phyloP scores from a whole-genome alignment of 2,329 filamentous ascomycete genomes.

The Geosmithia morbida region DNA sequence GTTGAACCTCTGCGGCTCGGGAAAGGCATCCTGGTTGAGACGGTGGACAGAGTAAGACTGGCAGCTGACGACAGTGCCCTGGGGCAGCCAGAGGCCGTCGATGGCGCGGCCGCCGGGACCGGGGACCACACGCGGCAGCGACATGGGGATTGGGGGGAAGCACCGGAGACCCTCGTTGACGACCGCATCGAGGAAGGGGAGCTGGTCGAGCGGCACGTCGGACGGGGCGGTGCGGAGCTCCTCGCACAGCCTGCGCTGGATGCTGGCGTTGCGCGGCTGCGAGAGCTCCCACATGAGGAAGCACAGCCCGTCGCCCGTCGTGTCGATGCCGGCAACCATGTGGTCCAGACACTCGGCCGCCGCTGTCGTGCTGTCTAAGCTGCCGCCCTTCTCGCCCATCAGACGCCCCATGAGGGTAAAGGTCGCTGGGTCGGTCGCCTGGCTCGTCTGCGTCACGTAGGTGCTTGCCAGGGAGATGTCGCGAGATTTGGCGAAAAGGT shows the following conservation, averaged over 20 bases:
- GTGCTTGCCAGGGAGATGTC: constrained; percentile 4
- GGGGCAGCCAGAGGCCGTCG: constrained; percentile 38
- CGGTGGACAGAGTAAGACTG: constrained; percentile 48
- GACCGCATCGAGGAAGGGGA: constrained; percentile 5
- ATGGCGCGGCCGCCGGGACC: constrained; percentile 32
- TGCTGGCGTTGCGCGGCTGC: constrained; percentile 32
- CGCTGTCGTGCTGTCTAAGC: constrained; percentile 26
- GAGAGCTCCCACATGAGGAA: constrained; percentile 62
- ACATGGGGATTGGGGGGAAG: constrained; percentile 53
- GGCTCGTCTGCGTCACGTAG: constrained; percentile 3
- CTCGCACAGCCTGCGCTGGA: constrained; percentile 33
- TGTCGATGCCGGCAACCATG: constrained; percentile 36
- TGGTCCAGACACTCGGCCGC: constrained; percentile 40
- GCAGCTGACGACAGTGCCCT: constrained; percentile 40
- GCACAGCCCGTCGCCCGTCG: constrained; percentile 46
- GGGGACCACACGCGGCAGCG: constrained; percentile 46
- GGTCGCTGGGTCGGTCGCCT: constrained; percentile 3
- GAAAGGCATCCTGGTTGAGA: constrained; percentile 53
- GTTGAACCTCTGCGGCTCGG: constrained; percentile 60
- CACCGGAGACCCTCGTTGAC: constrained; percentile 15
- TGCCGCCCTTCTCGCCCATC: constrained; percentile 9
- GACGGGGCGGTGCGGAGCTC: constrained; percentile 13
- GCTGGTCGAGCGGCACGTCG: constrained; percentile 20
- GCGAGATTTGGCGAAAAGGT: constrained; percentile 1
- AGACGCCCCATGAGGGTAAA: constrained; percentile 6